Evolutionary conservation across 2,329 filamentous ascomycete species (phyloP).

Genomic region (Aureobasidium zeae): DNA sequence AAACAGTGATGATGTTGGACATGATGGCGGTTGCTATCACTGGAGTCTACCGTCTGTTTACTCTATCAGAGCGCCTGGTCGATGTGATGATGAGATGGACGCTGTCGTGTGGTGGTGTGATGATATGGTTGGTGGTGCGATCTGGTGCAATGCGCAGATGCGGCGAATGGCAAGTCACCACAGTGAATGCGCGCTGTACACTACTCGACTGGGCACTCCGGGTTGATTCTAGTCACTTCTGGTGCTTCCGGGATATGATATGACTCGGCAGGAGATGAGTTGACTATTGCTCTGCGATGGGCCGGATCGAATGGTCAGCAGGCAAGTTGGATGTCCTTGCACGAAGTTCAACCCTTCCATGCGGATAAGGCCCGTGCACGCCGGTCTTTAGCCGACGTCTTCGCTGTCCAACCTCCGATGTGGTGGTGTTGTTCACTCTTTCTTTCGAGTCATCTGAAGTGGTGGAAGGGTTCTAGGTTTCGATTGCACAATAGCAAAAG

Average conservation of each 20-base stretch:
- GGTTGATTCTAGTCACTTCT: background rate
- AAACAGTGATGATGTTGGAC: slow-evolving; percentile 19
- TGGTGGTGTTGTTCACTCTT: too few relatives aligned
- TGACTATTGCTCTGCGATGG: slow-evolving; percentile 8
- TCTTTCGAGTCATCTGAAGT: too few relatives aligned
- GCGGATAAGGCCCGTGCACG: slow-evolving; percentile 2
- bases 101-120: background rate
- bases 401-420: too few relatives aligned
- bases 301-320: slow-evolving; percentile 13
- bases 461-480: too few relatives aligned
- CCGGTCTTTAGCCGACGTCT: background rate
- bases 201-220: background rate
- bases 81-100: too few relatives aligned
- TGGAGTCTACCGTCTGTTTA: background rate
- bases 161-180: background rate
- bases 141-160: background rate
- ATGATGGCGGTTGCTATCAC: slow-evolving; percentile 13
- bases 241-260: background rate
- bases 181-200: background rate
- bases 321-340: slow-evolving; percentile 11
- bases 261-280: slow-evolving; percentile 1
- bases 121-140: slow-evolving; percentile 1
- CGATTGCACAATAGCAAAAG: too few relatives aligned
- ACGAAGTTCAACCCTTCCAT: slow-evolving; percentile 13
- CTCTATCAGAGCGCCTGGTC: background rate